phyloP scores from a whole-genome alignment of 2,329 filamentous ascomycete genomes.

The Fusarium succisae region DNA sequence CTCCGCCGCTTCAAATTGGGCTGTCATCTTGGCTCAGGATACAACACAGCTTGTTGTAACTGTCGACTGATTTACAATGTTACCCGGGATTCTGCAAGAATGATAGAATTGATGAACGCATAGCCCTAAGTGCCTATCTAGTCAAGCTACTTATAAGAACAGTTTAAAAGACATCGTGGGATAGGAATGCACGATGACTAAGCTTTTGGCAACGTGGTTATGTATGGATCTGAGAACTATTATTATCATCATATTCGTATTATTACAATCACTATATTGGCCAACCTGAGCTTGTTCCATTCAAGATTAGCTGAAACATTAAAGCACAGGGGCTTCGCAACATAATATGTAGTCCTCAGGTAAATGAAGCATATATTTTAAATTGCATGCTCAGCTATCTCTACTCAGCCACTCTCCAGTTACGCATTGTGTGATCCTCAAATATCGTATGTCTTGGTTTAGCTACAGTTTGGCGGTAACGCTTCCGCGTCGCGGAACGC shows the following conservation, averaged over 20 bases:
- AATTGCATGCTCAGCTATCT: constrained; percentile 3
- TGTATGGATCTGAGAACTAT: constrained; percentile 9
- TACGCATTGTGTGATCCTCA: constrained; percentile 22
- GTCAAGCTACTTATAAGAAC: constrained; percentile 7
- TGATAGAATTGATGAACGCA: background rate
- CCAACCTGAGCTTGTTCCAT: constrained; percentile 9
- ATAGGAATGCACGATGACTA: constrained; percentile 31
- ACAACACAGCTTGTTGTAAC: background rate
- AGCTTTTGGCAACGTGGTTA: constrained; percentile 1
- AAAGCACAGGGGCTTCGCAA: background rate
- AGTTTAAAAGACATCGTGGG: background rate
- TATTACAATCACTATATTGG: background rate
- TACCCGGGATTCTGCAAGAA: background rate
- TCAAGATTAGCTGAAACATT: constrained; percentile 20
- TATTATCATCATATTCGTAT: background rate
- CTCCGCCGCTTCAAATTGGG: constrained; percentile 43
- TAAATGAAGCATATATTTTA: constrained; percentile 6
- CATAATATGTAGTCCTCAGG: background rate
- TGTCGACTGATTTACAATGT: background rate
- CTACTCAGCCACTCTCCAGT: constrained; percentile 26
- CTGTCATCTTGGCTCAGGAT: constrained; percentile 15
- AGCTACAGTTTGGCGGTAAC: constrained; percentile 20
- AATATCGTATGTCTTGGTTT: constrained; percentile 18
- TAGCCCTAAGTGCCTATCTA: background rate
- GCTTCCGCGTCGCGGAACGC: constrained; percentile 23